These are phyloP conservation scores for Microcyclosporella mali DNA, from an alignment of 2,329 filamentous ascomycete species.

Conservation along the genomic window DNA sequence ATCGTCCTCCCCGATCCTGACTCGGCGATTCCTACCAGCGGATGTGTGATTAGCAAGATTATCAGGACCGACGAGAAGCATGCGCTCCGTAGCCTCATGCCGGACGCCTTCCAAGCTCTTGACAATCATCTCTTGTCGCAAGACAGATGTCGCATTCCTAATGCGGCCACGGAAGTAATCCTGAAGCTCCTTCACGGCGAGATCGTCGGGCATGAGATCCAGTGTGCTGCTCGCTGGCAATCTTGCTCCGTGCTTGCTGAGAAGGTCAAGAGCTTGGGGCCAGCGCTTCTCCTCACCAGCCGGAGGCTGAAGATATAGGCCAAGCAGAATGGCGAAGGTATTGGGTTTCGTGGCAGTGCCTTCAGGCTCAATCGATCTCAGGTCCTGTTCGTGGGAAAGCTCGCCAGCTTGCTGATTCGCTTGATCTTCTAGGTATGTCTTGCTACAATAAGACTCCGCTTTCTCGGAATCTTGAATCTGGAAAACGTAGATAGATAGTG, in stretches of 20 bases:
- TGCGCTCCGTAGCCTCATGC: constrained; percentile 68
- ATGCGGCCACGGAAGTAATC: constrained; percentile 91
- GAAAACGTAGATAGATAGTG: constrained; percentile 95
- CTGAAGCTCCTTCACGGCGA: constrained; percentile 73
- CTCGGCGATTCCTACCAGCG: constrained; percentile 56
- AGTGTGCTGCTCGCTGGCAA: constrained; percentile 83
- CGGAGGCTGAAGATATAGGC: constrained; percentile 79
- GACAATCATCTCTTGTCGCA: constrained; percentile 74
- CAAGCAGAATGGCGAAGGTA: constrained; percentile 87
- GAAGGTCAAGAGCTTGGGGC: constrained; percentile 72
- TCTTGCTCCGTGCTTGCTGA: constrained; percentile 88
- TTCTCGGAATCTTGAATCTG: constrained; percentile 80
- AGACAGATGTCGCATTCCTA: constrained; percentile 71
- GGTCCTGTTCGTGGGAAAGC: constrained; percentile 20
- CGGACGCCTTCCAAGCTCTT: constrained; percentile 71
- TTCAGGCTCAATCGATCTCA: constrained; percentile 43
- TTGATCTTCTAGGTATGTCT: constrained; percentile 57
- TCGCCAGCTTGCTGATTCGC: constrained; percentile 27
- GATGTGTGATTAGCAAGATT: constrained; percentile 51
- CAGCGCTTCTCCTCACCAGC: constrained; percentile 60
- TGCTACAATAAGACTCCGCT: constrained; percentile 97
- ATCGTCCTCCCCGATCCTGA: constrained; percentile 78
- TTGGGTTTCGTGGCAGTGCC: constrained; percentile 54
- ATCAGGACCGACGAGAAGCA: constrained; percentile 69
- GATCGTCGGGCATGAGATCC: constrained; percentile 71